Evolutionary conservation across 148 eudicot genomes (phyloP), one percentile per base, ranked within the genome.

Genomic region (Camellia granthamiana): DNA sequence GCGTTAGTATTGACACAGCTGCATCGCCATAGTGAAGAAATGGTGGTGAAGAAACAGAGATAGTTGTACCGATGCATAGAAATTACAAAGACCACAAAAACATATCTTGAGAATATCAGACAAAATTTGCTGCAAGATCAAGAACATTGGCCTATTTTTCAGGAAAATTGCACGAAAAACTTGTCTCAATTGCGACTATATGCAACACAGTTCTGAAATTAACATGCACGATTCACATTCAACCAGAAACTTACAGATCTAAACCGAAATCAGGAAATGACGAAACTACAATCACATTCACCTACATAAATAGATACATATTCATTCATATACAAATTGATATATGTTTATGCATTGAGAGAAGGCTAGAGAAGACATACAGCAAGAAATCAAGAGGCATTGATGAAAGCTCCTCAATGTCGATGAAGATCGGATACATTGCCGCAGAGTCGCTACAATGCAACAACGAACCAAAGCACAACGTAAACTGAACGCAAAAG

Each of bases 401-500:
- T n/a, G 77, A 44, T 38, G 51, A 41, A 59, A 30, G 61, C 43
- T 5, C 42, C 38, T 60, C 52, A 10, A 13, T 30, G 73, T 43
- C 74, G 62, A 77, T 47, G 18, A 61, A 44, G 49, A 51, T 69
- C 19, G 43, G 38, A 52, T 23, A 41, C 44, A 3, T 59, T 38
- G 38, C 47, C 6, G 19, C 77, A 56, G 62, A 23, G 60, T 56
- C 65, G 18, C 1, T 42, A 49, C 4, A 15, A 18, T 0, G 2
- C 41, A 49, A 56, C 15, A 10, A 65, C 16, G 61, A 43, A 72
- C 64, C 49, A 63, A 52, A 52, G 38, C 61, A 80, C 74, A 54
- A 83, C 75, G 80, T 83, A 74, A 64, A 72, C 73, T 44, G 75
- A 82, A 73, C 2, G 78, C 72, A 78, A 82, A 30, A 73, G 81